These are phyloP conservation scores for Tritrichomonas musculus DNA, from an alignment of 208 protist species.

Conservation along the genomic window DNA sequence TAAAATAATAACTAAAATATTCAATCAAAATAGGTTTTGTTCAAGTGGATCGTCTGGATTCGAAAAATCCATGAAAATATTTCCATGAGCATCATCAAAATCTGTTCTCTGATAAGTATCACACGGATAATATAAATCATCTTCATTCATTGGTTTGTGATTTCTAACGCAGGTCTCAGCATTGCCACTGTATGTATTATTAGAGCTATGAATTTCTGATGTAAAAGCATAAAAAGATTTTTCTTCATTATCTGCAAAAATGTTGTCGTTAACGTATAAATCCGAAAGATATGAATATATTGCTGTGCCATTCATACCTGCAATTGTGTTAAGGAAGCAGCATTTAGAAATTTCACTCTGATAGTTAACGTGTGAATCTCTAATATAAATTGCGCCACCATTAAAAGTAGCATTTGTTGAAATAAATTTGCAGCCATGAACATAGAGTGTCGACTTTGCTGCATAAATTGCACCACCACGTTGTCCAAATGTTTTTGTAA, in stretches of 20 bases:
- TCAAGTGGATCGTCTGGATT: slow-evolving; percentile 11
- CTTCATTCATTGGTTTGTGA: slow-evolving; percentile 8
- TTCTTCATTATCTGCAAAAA: background rate
- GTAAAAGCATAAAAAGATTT: background rate
- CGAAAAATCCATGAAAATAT: background rate
- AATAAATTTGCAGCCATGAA: slow-evolving; percentile 11
- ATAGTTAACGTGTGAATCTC: background rate
- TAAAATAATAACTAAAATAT: no score
- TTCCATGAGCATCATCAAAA: slow-evolving; percentile 23
- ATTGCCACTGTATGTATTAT: background rate
- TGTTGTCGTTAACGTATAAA: background rate
- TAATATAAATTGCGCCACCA: slow-evolving; percentile 18
- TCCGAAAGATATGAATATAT: slow-evolving; percentile 13
- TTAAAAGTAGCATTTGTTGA: background rate
- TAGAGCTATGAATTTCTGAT: background rate
- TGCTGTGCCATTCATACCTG: background rate
- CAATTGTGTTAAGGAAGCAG: slow-evolving; percentile 18
- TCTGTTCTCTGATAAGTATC: background rate
- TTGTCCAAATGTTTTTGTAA: background rate
- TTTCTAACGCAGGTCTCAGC: background rate
- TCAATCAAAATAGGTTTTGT: no score
- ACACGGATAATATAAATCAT: slow-evolving; percentile 13
- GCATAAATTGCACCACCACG: slow-evolving; percentile 12
- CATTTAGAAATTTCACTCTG: slow-evolving; percentile 31
- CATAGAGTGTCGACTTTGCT: slow-evolving; percentile 24